Base-by-base conservation (phyloP, 1,284 basidiomycete genomes). In the Puccinia hordei region DNA sequence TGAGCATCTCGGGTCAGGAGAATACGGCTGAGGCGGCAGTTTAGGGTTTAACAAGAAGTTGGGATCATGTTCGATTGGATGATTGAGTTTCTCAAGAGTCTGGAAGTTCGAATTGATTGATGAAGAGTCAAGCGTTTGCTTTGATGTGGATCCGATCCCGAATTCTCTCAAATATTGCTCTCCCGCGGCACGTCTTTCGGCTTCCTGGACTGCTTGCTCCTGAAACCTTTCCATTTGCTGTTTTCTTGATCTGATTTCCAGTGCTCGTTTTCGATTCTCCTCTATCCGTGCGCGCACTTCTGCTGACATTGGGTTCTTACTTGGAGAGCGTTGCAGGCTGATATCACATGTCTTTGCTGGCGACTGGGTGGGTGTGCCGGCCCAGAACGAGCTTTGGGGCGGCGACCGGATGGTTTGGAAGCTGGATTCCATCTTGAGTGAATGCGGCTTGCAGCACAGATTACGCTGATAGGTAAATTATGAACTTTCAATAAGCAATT, bases 1-100 rank as follows among this genome's bases (percentile, higher is more conserved):
- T 57, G 76, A 78, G 41, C 76, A 78, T 35, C 38, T 78, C n/a
- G 66, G 76, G 57, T 78, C 53, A 30, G 76, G 76, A 30, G 74
- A 63, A 66, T 66, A 77, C 13, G 38, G 46, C 19, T 44, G 27
- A 77, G 74, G 22, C 30, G 44, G 22, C 17, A 24, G 24, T 27
- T 15, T 46, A 27, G 17, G 49, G 8, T n/a, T 2, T n/a, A 46
- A 27, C n/a, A 24, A 30, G 9, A 57, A 59, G 44, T 49, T 35
- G 17, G 15, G 27, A 17, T 49, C n/a, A 49, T 22, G 61, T 59
- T 77, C 61, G 22, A 53, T 38, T 68, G 53, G 22, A 49, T 38
- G 27, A 44, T 65, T 63, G 17, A n/a, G 2, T 27, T 46, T n/a
- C 19, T 51, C 27, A 15, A 30, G 38, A 61, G 13, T 33, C 0